These are phyloP conservation scores for Breynia disticha DNA, from an alignment of 441 rosid species.

Conservation along the genomic window DNA sequence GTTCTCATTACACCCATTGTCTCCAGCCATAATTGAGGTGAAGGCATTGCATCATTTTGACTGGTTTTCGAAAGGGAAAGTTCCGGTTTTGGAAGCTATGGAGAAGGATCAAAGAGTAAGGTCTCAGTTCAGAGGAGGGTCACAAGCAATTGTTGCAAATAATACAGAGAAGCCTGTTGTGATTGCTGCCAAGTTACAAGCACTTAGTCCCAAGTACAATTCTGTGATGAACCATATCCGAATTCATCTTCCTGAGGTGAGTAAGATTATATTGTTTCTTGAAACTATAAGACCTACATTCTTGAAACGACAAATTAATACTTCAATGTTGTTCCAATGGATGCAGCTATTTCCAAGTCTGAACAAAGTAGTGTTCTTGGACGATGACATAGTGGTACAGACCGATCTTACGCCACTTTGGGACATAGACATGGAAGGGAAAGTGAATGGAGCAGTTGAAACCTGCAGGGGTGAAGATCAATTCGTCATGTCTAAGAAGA, in stretches of 20 bases:
- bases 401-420: conserved; percentile 85
- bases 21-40: conserved; percentile 80
- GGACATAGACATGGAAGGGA: conserved; percentile 86
- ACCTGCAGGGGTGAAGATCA: conserved; percentile 77
- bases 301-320: no score
- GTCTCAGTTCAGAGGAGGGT: conserved; percentile 87
- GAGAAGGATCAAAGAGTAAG: conserved; percentile 81
- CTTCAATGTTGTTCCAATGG: not conserved
- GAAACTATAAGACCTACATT: no score
- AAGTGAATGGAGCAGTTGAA: conserved; percentile 85
- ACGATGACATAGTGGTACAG: conserved; percentile 89
- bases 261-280: conserved; percentile 20
- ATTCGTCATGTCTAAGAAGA: conserved; percentile 74
- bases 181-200: conserved; percentile 90
- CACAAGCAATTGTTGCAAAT: conserved; percentile 66
- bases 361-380: conserved; percentile 79
- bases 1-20: conserved; percentile 80
- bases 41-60: conserved; percentile 97
- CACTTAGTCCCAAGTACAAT: conserved; percentile 89
- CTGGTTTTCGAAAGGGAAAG: conserved; percentile 89
- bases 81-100: conserved; percentile 93
- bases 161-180: conserved; percentile 63
- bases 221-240: conserved; percentile 93
- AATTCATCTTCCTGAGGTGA: conserved; percentile 89
- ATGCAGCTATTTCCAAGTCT: conserved; percentile 86